These are phyloP conservation scores for Suillus subalutaceus DNA, from an alignment of 768 basidiomycete species.

Conservation along the genomic window DNA sequence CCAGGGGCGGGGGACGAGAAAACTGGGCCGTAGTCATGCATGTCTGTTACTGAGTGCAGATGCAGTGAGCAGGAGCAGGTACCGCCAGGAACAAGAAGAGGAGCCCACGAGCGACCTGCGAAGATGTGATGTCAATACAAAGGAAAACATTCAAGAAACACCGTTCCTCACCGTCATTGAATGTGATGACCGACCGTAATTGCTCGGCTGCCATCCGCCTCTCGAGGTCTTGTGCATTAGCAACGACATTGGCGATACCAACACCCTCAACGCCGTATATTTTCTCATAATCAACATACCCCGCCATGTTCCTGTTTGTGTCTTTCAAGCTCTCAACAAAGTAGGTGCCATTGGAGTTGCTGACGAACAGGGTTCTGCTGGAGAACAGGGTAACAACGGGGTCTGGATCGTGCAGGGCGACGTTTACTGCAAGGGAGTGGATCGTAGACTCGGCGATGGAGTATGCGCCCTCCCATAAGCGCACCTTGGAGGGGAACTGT, in stretches of 20 bases:
- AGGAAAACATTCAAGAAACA: background rate
- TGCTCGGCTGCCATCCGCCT: slow-evolving; percentile 67
- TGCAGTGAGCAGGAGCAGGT: slow-evolving; percentile 80
- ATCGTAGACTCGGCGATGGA: slow-evolving; percentile 94
- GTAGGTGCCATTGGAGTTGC: slow-evolving; percentile 94
- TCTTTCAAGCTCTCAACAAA: slow-evolving; percentile 90
- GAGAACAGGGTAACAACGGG: slow-evolving; percentile 39
- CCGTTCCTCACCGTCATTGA: slow-evolving; percentile 70
- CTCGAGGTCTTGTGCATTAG: slow-evolving; percentile 84
- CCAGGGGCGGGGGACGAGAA: slow-evolving; percentile 97
- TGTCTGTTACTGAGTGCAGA: slow-evolving; percentile 87
- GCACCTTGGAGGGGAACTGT: slow-evolving; percentile 80
- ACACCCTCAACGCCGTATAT: slow-evolving; percentile 87
- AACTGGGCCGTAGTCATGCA: slow-evolving; percentile 91
- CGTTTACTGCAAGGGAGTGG: slow-evolving; percentile 93
- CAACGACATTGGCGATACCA: slow-evolving; percentile 88
- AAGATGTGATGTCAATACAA: slow-evolving; percentile 5
- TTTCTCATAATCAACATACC: slow-evolving; percentile 92
- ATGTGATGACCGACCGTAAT: slow-evolving; percentile 81
- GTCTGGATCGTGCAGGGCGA: slow-evolving; percentile 67
- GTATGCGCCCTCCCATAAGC: slow-evolving; percentile 88
- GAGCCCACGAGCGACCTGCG: slow-evolving; percentile 72
- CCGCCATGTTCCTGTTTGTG: slow-evolving; percentile 86
- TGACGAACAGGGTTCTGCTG: slow-evolving; percentile 66
- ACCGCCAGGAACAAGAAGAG: slow-evolving; percentile 69